Base-by-base conservation (phyloP, 176 grass and related monocot species). In the Alloteropsis semialata region DNA sequence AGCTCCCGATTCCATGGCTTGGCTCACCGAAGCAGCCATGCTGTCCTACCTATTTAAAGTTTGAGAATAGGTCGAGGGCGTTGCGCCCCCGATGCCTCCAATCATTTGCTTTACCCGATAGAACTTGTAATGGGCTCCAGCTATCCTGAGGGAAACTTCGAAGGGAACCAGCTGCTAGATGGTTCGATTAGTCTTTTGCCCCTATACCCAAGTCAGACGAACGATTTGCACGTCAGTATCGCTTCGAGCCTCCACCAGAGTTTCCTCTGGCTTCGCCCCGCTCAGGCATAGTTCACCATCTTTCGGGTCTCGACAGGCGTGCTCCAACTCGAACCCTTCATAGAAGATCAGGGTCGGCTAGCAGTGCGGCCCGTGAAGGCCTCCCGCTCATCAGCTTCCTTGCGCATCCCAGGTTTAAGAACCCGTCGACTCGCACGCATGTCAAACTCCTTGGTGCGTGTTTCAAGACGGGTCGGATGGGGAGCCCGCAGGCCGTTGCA, bases 281-380 rank as follows among this genome's bases (percentile, higher is more conserved):
- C 82, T 89, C 87, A 89, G 87, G 89, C 89, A 91, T 88, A 91
- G 85, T 92, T 92, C 83, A 92, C 91, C 91, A 89, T 92, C 87
- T 92, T 92, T 92, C 76, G 87, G 84, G 91, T 93, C 91, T 84
- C 84, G 87, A 93, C 84, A 89, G 69, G 90, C 86, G 59, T 92
- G 86, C 86, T 92, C 86, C 90, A 88, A 92, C 90, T 92, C 86
- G 78, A 92, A 92, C 90, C 86, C 90, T 92, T 88, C 90, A 92
- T 79, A 87, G 49, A 91, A 91, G 89, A 87, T 91, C 84, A 21
- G 68, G 37, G 37, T 38, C 37, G 37, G 37, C 37, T 6, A 38
- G 37, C 37, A 6, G 37, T 38, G 37, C 37, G 37, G 6, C 37
- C 37, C 37, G 37, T 38, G 37, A 38, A 6, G 37, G 37, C 37